These are phyloP conservation scores for Pittosporum tobira DNA, from an alignment of 129 eudicot species.

Conservation along the genomic window DNA sequence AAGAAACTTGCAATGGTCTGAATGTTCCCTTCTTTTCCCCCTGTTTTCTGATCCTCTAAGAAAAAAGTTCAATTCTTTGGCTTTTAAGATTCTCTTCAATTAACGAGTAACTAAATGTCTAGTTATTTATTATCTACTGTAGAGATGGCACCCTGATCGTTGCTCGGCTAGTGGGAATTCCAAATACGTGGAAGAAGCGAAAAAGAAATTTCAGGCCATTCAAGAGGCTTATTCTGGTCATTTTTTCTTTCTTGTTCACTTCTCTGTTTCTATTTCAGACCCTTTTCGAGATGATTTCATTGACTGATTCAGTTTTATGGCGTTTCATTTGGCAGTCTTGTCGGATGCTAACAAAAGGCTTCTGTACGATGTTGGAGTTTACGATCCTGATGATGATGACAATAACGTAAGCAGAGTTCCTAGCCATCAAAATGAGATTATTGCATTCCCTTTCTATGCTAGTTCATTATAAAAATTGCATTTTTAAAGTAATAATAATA, in stretches of 20 bases:
- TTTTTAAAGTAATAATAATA: too few species aligned
- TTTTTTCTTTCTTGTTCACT: conserved; percentile 6
- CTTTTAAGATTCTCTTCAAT: not conserved
- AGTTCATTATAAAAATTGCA: too few species aligned
- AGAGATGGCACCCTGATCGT: conserved; percentile 99
- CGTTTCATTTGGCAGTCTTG: conserved; percentile 37
- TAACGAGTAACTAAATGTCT: too few species aligned
- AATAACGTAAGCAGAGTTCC: conserved; percentile 37
- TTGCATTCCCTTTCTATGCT: not conserved
- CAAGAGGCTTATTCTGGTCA: conserved; percentile 92
- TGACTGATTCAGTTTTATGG: not conserved
- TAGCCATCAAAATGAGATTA: not conserved
- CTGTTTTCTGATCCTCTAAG: not conserved
- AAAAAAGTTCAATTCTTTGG: not conserved
- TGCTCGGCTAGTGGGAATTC: conserved; percentile 56
- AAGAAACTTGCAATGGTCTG: conserved; percentile 89
- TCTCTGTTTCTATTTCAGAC: not conserved
- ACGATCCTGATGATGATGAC: conserved; percentile 57
- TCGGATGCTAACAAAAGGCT: conserved; percentile 78
- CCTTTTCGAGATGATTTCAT: not conserved
- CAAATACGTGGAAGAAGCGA: conserved; percentile 65
- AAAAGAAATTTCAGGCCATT: conserved; percentile 73
- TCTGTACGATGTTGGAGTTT: conserved; percentile 79
- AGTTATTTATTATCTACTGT: too few species aligned
- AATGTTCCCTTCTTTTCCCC: not conserved